Conservation (phyloP, 305 asterid genomes). For the Striga hermonthica region DNA sequence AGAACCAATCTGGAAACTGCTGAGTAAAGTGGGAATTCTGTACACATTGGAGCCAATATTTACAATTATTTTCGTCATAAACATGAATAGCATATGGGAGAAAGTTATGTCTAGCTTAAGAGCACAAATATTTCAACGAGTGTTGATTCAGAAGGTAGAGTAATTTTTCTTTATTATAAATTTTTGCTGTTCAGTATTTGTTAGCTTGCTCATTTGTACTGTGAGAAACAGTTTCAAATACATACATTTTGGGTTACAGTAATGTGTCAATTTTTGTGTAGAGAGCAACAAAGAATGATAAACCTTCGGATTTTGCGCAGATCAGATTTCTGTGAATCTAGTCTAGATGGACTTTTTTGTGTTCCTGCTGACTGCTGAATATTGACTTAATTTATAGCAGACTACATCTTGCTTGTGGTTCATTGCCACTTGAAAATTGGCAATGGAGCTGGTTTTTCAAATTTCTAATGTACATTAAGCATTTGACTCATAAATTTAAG, state of each 20-base stretch:
- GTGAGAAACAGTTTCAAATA: neutral
- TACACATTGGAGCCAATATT: conserved; percentile 76
- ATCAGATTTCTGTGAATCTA: neutral
- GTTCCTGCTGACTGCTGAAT: neutral
- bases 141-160: conserved; percentile 88
- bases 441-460: conserved; percentile 2
- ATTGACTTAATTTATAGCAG: conserved; percentile 7
- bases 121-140: conserved; percentile 89
- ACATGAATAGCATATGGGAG: conserved; percentile 95
- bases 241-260: conserved; percentile 1
- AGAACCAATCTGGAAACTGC: conserved; percentile 66
- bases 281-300: conserved; percentile 13
- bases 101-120: conserved; percentile 95
- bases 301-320: conserved; percentile 11
- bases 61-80: conserved; percentile 68
- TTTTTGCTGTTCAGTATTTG: conserved; percentile 14
- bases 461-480: conserved; percentile 4
- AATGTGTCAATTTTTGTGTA: conserved; percentile 2
- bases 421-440: neutral
- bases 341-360: neutral
- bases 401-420: neutral
- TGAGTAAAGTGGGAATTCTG: conserved; percentile 65
- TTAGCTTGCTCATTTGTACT: conserved; percentile 19
- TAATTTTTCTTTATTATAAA: conserved; percentile 7
- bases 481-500: conserved; percentile 13